These are phyloP conservation scores for Linnemannia hyalina DNA, from an alignment of 192 early-diverging fungal genomes.

Conservation along the genomic window DNA sequence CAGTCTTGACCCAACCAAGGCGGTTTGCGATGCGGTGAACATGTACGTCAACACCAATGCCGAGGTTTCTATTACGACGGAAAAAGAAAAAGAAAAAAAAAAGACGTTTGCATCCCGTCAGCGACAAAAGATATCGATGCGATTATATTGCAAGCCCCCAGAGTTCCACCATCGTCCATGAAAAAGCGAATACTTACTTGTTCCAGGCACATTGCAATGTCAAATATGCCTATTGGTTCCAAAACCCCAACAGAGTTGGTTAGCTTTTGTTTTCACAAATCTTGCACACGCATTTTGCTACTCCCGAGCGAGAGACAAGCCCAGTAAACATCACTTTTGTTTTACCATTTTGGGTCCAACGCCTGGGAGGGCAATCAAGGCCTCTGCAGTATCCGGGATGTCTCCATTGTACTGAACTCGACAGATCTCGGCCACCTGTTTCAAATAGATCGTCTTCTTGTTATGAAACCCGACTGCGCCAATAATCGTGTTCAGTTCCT, in stretches of 20 bases:
- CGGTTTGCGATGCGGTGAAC: constrained; percentile 92
- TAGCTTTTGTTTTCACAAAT: neutral
- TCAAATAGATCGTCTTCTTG: constrained; percentile 86
- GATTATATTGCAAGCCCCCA: no score
- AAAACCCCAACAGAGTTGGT: neutral
- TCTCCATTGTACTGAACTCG: constrained; percentile 80
- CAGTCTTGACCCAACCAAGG: constrained; percentile 88
- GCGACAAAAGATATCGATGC: neutral
- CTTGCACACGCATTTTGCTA: neutral
- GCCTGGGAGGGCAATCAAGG: constrained; percentile 84
- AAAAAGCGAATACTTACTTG: constrained; percentile 55
- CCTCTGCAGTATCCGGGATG: constrained; percentile 86
- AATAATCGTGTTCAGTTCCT: constrained; percentile 80
- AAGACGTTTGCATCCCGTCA: neutral
- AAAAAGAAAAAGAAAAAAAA: neutral
- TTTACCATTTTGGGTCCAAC: constrained; percentile 95
- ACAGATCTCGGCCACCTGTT: constrained; percentile 82
- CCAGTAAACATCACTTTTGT: neutral
- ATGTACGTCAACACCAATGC: constrained; percentile 97
- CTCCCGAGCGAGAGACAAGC: neutral
- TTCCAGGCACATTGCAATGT: constrained; percentile 90
- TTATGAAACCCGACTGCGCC: constrained; percentile 91
- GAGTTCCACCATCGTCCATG: neutral
- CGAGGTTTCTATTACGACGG: constrained; percentile 65
- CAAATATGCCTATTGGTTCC: constrained; percentile 72